Evolutionary conservation across 768 basidiomycete genomes (phyloP), one percentile per base, ranked within the genome.

Genomic region (Lactarius hatsudake): DNA sequence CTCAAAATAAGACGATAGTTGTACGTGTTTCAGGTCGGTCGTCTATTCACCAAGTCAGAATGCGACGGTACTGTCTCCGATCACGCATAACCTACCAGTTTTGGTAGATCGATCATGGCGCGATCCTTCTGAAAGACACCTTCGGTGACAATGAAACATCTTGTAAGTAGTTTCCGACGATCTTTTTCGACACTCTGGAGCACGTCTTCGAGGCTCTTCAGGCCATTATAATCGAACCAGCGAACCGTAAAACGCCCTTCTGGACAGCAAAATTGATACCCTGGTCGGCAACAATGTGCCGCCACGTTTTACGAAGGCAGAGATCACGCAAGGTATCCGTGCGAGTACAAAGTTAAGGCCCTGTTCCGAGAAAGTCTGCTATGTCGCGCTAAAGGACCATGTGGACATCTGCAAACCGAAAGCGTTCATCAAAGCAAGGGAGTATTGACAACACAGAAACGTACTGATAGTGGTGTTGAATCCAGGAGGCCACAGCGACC

Each of bases 81-180:
- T 38, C 53, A 18, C 68, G 40, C 63, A 48, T 5, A 28, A 81
- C 93, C 66, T 68, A 96, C 95, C 64, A 98, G 81, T 74, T 91
- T 93, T 5, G 96, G 96, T 42, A 99, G 77, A 78, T 99, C 94
- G 60, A 88, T 83, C 86, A 98, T 93, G 65, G 84, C 86, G 12
- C 96, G 96, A 72, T 98, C 94, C 74, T 89, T 90, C 77, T 97
- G 94, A 73, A 97, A 98, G 58, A 99, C 89, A 48, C 96, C 97
- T 74, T 98, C 97, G 0, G 96, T 95, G 61, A 99, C 86, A 74
- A 99, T 98, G 76, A 98, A 98, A 32, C 93, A 83, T 66, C 96
- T 83, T 1, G 94, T 96, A 72, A 98, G 79, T 1, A 91, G 91
- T 2, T 82, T 82, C 55, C 86, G 85, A 63, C 91, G 88, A 78